Evolutionary conservation across 371 early-diverging fungal genomes (phyloP).

Genomic region (Umbelopsis sp.): DNA sequence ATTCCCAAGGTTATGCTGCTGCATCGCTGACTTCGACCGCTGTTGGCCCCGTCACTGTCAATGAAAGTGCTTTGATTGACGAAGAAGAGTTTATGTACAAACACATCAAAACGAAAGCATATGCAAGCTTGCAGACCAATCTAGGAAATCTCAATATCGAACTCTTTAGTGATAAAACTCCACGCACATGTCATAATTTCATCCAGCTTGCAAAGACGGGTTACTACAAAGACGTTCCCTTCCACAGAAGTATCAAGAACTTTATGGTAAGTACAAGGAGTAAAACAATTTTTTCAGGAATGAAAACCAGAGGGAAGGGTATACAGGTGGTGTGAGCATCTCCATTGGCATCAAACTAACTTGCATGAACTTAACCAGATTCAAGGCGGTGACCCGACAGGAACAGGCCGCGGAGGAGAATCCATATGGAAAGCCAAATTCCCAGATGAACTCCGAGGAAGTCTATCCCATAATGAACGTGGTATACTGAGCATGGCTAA

Average conservation of each 20-base stretch:
- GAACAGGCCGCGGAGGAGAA: conserved; percentile 89
- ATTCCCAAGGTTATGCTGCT: conserved; percentile 80
- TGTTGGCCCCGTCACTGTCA: conserved; percentile 71
- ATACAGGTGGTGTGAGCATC: too few species aligned
- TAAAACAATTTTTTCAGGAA: neutral
- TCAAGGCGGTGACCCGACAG: conserved; percentile 95
- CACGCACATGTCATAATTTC: conserved; percentile 92
- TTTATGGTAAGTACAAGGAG: conserved; percentile 73
- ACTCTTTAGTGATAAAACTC: conserved; percentile 81
- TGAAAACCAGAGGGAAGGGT: too few species aligned
- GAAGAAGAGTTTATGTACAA: conserved; percentile 90
- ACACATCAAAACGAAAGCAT: conserved; percentile 75
- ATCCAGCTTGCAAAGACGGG: conserved; percentile 81
- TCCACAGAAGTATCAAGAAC: conserved; percentile 88
- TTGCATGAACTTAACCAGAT: conserved; percentile 43
- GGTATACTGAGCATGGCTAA: conserved; percentile 91
- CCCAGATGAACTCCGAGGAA: conserved; percentile 77
- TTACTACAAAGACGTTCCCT: conserved; percentile 79
- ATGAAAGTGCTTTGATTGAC: conserved; percentile 70
- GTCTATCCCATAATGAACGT: conserved; percentile 74
- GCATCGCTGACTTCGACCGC: conserved; percentile 90
- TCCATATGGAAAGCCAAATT: conserved; percentile 83
- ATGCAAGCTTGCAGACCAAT: conserved; percentile 78
- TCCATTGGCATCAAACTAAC: too few species aligned
- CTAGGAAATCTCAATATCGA: conserved; percentile 89